These are phyloP conservation scores for Punica granatum DNA, from an alignment of 345 rosid genomes.

Conservation along the genomic window DNA sequence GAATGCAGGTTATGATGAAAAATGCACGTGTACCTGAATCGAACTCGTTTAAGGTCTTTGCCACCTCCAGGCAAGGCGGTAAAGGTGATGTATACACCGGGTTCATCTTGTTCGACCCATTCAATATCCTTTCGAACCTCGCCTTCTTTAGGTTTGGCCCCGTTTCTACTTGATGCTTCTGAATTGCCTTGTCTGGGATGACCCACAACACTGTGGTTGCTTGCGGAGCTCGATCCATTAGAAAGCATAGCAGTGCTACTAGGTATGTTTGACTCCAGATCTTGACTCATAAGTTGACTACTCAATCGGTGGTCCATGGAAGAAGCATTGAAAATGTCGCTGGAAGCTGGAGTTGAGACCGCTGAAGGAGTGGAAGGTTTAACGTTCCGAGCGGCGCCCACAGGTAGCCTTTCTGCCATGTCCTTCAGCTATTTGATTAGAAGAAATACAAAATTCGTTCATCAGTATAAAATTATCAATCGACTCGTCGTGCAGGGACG, in stretches of 20 bases:
- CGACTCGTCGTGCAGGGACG: background rate
- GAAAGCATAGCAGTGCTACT: conserved; percentile 42
- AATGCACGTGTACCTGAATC: conserved; percentile 85
- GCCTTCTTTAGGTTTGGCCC: conserved; percentile 51
- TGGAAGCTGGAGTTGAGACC: conserved; percentile 47
- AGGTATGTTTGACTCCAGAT: conserved; percentile 35
- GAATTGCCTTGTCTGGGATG: conserved; percentile 44
- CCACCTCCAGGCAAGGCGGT: conserved; percentile 77
- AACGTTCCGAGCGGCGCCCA: conserved; percentile 41
- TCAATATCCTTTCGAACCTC: conserved; percentile 64
- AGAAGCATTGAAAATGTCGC: conserved; percentile 34
- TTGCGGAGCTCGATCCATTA: conserved; percentile 38
- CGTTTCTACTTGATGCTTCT: conserved; percentile 54
- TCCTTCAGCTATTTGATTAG: conserved; percentile 31
- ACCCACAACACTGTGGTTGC: conserved; percentile 32
- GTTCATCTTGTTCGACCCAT: conserved; percentile 98
- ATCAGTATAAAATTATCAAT: conserved; percentile 4
- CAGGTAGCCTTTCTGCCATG: conserved; percentile 88
- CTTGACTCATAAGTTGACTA: conserved; percentile 30
- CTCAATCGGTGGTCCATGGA: conserved; percentile 28
- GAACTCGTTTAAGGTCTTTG: conserved; percentile 96
- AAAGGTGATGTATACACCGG: conserved; percentile 92
- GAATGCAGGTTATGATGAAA: background rate
- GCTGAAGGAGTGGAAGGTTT: conserved; percentile 54
- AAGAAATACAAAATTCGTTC: conserved; percentile 6